Evolutionary conservation across 2,329 filamentous ascomycete species (phyloP), one percentile per base, ranked within the genome.

Genomic region (Penicillium glabrum): DNA sequence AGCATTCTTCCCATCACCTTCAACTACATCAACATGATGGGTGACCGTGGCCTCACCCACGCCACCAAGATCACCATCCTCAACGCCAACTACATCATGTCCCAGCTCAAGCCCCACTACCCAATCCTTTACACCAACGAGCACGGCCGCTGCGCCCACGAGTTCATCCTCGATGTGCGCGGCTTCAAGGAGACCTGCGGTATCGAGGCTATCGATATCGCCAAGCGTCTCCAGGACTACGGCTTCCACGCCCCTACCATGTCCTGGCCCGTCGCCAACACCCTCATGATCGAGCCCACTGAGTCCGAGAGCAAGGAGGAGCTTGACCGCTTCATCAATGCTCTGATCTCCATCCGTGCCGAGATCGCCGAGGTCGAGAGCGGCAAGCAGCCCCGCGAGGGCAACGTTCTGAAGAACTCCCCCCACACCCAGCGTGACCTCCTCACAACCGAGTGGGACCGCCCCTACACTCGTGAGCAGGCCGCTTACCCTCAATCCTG

Each of bases 201-300:
- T 26, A 80, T 98, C 66, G 93, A 97, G 77, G 93, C 89, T 29
- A 95, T 96, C 66, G 93, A 98, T 71, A 89, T 98, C 63, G 93
- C 93, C 69, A 98, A 98, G 83, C 90, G 93, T 61, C 86, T 98
- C 21, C 93, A 97, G 77, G 93, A 98, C 73, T 98, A 96, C 72
- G 93, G 93, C 43, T 98, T 98, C 85, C 93, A 98, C 76, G 90
- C 93, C 1, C 93, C 93, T 0, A 98, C 93, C 52, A 97, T 98
- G 93, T 92, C 88, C 72, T 97, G 91, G 90, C 93, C 93, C 1
- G 92, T 98, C 2, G 85, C 91, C 51, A 96, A 96, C 77, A 97
- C 93, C 1, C 85, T 98, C 45, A 98, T 98, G 93, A 96, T 98
- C 64, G 93, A 98, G 80, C 93, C 93, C 2, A 98, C 93, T 0